Evolutionary conservation across 2,329 filamentous ascomycete species (phyloP), one percentile per base, ranked within the genome.

Genomic region (Aspergillus uvarum): DNA sequence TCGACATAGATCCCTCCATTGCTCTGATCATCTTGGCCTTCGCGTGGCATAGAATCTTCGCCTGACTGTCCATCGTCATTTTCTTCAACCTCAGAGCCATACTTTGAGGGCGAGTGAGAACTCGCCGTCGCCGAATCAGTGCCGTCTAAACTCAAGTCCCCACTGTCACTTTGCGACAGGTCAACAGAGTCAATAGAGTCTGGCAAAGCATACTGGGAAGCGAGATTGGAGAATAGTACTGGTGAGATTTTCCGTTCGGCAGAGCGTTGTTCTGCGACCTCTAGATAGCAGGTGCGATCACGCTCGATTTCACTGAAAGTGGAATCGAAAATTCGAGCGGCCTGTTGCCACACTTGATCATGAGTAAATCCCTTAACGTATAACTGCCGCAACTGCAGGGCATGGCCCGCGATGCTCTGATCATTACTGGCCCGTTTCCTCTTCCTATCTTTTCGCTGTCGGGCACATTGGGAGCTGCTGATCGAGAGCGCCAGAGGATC

Each of bases 301-400:
- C 68, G 76, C 67, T 85, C 81, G 3, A 85, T 79, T 69, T 88
- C 82, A 19, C 79, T 75, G 48, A 79, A 79, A 6, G 87, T 77
- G 51, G 87, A 85, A 63, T 89, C 83, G 59, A 98, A 87, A 21
- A 98, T 91, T 68, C 90, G 87, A 70, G 88, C 89, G 8, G 92
- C 90, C 79, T 99, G 95, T 76, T 97, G 91, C 90, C 94, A 99
- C 48, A 99, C 88, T 76, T 98, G 94, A 21, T 88, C 86, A 11
- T 90, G 88, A 68, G 90, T 90, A 68, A 98, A 96, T 0, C 94
- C 95, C 59, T 96, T 87, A 6, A 92, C 81, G 73, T 97, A 90
- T 16, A 99, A 81, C 75, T 90, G 92, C 68, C 90, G 88, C 69
- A 96, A 80, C 69, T 92, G 92, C 64, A 97, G 89, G 79, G 65